A percentile compares a stretch with the other conserved stretches of the same genome.
These are phyloP conservation scores for Aspergillus diversus DNA, from an alignment of 495 filamentous ascomycete species.

Conservation along the genomic window DNA sequence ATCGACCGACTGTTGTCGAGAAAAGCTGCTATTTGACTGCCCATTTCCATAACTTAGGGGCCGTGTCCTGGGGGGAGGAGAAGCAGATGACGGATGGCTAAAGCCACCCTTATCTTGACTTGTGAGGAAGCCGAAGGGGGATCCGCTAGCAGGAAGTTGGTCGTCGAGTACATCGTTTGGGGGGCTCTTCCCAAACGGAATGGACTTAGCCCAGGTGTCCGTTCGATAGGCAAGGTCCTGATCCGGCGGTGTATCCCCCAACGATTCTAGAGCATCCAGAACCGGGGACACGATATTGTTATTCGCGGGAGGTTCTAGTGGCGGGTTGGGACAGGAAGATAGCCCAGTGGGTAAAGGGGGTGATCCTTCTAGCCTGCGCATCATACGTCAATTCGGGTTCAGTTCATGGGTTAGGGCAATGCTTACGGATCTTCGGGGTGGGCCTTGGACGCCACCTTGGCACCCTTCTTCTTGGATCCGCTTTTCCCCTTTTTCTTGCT, in stretches of 20 bases:
- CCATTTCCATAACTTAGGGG: conserved; percentile 51
- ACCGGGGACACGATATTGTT: conserved; percentile 46
- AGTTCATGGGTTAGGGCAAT: not conserved
- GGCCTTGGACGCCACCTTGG: conserved; percentile 39
- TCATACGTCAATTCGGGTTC: conserved; percentile 8
- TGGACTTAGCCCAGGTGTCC: conserved; percentile 53
- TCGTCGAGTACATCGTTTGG: conserved; percentile 49
- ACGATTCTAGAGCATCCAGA: conserved; percentile 45
- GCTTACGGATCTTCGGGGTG: conserved; percentile 51
- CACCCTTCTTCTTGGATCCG: conserved; percentile 42
- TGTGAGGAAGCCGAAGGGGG: conserved; percentile 45
- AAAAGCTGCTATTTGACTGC: conserved; percentile 39
- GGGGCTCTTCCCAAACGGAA: conserved; percentile 55
- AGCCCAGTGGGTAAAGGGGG: conserved; percentile 38
- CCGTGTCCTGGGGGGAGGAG: conserved; percentile 48
- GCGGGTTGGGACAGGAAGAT: conserved; percentile 40
- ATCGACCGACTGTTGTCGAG: conserved; percentile 47
- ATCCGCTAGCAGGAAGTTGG: conserved; percentile 44
- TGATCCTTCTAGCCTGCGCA: conserved; percentile 33
- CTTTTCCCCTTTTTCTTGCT: conserved; percentile 52
- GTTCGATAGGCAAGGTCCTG: conserved; percentile 44
- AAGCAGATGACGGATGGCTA: conserved; percentile 53
- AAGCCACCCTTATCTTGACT: conserved; percentile 50
- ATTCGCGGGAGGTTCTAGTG: conserved; percentile 30
- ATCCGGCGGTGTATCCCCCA: conserved; percentile 33